Evolutionary conservation across 768 basidiomycete genomes (phyloP), one percentile per base, ranked within the genome.

Genomic region (Aureoboletus auriporus): DNA sequence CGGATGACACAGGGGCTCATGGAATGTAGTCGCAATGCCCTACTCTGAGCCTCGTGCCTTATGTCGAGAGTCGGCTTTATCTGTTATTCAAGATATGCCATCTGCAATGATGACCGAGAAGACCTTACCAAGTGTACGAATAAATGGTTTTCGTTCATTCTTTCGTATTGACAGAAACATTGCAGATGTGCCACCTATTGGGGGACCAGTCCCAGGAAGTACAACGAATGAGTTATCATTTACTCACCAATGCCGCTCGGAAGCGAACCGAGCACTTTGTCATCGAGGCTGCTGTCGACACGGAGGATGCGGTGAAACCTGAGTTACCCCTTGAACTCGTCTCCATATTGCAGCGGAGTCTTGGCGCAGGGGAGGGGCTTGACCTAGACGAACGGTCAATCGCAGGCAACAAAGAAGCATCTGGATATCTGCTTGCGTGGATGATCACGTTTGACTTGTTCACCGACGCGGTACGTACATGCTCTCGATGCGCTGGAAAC

Each of bases 371-470:
- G 5, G 75, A 74, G 7, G 60, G 47, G 8, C 67, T 71, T 23
- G 73, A 74, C 31, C 59, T 67, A 2, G 65, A 70, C 2, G 69
- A 72, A 42, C 64, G 72, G 54, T 71, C 79, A 47, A 42, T 67
- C 51, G 26, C 41, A 6, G 53, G 42, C 51, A 61, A 55, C 48
- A 54, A 66, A 74, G 73, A 71, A 42, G 61, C 78, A 2, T 82
- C 89, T 52, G 82, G 84, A 4, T 79, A 80, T 53, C 69, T 96
- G n/a, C 75, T 96, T 8, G 79, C 77, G 2, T 96, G 93, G 93
- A 89, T 94, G 84, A 69, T 91, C n/a, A 63, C 84, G 1, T 85
- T 96, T 52, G 90, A 93, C 59, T 71, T 87, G 16, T 96, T 96
- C 67, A 71, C 73, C 23, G 83, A 89, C 63, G 86, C 91, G 8